phyloP scores from a whole-genome alignment of 345 rosid species.

The Boechera stricta region DNA sequence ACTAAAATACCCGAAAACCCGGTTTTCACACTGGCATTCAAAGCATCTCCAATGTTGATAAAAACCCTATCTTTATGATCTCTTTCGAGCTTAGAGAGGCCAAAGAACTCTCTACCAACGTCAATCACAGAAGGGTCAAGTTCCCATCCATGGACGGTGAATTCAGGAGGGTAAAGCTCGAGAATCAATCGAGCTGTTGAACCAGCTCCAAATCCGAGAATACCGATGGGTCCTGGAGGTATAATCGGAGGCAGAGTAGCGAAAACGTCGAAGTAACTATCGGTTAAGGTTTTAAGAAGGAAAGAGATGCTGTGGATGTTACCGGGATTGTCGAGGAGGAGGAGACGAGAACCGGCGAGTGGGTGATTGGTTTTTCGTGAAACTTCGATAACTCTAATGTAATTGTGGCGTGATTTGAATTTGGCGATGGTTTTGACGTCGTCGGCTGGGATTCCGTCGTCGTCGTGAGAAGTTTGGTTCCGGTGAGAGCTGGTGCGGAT shows the following conservation, averaged over 20 bases:
- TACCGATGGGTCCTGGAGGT: slow-evolving; percentile 78
- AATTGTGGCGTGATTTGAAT: slow-evolving; percentile 81
- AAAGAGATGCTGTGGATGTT: slow-evolving; percentile 92
- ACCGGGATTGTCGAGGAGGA: slow-evolving; percentile 84
- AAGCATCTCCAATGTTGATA: slow-evolving; percentile 70
- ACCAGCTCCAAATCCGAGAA: slow-evolving; percentile 91
- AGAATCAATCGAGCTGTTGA: slow-evolving; percentile 72
- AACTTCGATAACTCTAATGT: slow-evolving; percentile 81
- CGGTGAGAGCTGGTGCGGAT: slow-evolving; percentile 33
- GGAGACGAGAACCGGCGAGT: slow-evolving; percentile 61
- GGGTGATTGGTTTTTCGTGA: slow-evolving; percentile 73
- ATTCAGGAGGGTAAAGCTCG: slow-evolving; percentile 65
- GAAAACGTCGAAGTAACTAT: slow-evolving; percentile 84
- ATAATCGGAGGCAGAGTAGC: slow-evolving; percentile 76
- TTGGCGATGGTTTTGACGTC: slow-evolving; percentile 71
- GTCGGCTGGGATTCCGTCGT: slow-evolving; percentile 67
- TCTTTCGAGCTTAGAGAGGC: slow-evolving; percentile 69
- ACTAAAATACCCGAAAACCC: slow-evolving; percentile 71
- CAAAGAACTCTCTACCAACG: slow-evolving; percentile 82
- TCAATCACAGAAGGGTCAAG: slow-evolving; percentile 79
- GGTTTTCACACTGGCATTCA: slow-evolving; percentile 55
- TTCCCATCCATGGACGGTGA: slow-evolving; percentile 83
- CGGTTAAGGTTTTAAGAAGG: slow-evolving; percentile 67
- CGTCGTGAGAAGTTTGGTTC: slow-evolving; percentile 36
- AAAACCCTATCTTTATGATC: slow-evolving; percentile 60